A percentile compares a stretch with the other conserved stretches of the same genome.
phyloP scores from a whole-genome alignment of 2,329 filamentous ascomycete species.

The Colletotrichum sp. region DNA sequence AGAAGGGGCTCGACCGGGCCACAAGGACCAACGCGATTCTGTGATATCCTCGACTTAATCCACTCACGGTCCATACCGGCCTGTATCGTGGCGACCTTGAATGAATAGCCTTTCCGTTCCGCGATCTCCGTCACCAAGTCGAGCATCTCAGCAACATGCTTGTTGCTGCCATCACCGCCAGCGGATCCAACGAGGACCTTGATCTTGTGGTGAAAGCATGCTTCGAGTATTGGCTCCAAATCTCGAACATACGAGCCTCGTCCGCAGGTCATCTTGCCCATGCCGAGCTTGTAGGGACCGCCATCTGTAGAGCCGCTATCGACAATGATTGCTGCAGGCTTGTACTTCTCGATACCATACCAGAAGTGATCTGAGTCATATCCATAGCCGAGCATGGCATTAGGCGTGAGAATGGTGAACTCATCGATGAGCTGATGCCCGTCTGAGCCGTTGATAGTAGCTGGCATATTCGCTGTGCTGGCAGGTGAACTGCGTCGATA shows the following conservation, averaged over 20 bases:
- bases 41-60: conserved; percentile 30
- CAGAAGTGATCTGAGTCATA: conserved; percentile 37
- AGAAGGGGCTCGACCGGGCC: conserved; percentile 37
- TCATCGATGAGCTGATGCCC: neutral
- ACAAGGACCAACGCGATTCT: conserved; percentile 30
- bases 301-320: conserved; percentile 40
- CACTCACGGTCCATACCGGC: conserved; percentile 33
- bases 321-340: conserved; percentile 37
- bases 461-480: neutral
- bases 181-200: conserved; percentile 48
- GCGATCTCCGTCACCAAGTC: conserved; percentile 40
- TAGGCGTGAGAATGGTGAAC: conserved; percentile 42
- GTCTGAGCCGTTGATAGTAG: neutral
- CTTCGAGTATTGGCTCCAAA: conserved; percentile 40
- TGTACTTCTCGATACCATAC: conserved; percentile 29
- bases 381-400: conserved; percentile 56
- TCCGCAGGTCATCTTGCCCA: conserved; percentile 43
- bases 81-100: conserved; percentile 36
- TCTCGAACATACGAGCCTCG: conserved; percentile 46
- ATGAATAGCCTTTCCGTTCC: conserved; percentile 27
- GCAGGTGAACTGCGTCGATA: neutral
- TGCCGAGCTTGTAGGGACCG: conserved; percentile 43
- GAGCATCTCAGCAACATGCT: conserved; percentile 43
- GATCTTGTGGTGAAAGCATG: conserved; percentile 36
- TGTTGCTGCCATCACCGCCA: conserved; percentile 51